Evolutionary conservation across 257 asterid genomes (phyloP), one percentile per base, ranked within the genome.

Genomic region (Galeopsis tetrahit): DNA sequence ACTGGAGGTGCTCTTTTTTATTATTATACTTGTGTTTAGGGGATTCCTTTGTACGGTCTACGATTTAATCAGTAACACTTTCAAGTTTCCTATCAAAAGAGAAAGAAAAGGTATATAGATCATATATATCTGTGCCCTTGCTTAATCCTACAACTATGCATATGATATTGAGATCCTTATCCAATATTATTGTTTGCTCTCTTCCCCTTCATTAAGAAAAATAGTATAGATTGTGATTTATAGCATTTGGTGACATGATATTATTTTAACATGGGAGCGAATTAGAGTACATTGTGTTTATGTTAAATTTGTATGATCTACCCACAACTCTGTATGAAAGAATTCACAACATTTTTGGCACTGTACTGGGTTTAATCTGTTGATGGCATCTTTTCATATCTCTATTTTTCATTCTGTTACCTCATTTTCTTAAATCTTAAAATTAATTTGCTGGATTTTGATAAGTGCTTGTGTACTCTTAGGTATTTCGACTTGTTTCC

Each of bases 401-500:
- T 75, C 69, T 44, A 10, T 31, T 40, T 66, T 69, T 35, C 66
- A 28, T 51, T 60, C 15, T 35, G 62, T 70, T 53, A 34, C 55
- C 55, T 36, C 51, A 68, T 10, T 56, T 58, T 75, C 33, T 43
- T 48, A 10, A 13, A 13, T 64, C 56, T 40, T 5, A 63, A 44
- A 67, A 3, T 68, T 6, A 69, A 52, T 48, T 39, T 68, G 2
- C 76, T 63, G 9, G 10, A 68, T 57, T 49, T 21, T 79, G 72
- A 74, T 51, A 40, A 32, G 33, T 80, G 70, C 66, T 76, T 69
- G 31, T 81, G 58, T 58, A 33, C 63, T 51, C 69, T 68, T 85
- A 94, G 99, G 97, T 94, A 40, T 94, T 94, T 81, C 95, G 97
- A 78, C 97, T 94, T 80, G 92, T 89, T 86, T 91, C 99, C 60